A percentile compares a stretch with the other conserved stretches of the same genome.
phyloP scores from a whole-genome alignment of 2,329 filamentous ascomycete species.

The Cladosporium sp. region DNA sequence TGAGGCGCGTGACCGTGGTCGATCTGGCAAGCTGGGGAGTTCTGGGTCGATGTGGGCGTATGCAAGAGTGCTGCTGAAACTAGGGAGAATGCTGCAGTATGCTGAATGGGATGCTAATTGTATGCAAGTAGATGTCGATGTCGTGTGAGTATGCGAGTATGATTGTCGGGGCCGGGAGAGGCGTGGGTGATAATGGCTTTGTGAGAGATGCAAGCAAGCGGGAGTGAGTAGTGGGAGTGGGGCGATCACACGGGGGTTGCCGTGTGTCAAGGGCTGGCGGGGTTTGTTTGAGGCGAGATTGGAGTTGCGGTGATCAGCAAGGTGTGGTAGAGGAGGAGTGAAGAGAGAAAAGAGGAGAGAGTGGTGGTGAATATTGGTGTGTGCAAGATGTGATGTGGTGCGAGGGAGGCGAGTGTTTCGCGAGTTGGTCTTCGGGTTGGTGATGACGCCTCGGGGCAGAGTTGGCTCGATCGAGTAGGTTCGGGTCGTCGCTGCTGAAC shows the following conservation, averaged over 20 bases:
- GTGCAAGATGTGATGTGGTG: not conserved
- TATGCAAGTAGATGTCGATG: not conserved
- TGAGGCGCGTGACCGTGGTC: not conserved
- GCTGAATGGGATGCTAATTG: not conserved
- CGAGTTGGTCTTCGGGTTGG: not conserved
- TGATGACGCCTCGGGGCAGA: constrained; percentile 6
- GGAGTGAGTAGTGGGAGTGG: constrained; percentile 12
- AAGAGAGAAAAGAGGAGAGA: not conserved
- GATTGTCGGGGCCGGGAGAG: not conserved
- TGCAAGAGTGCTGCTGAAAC: not conserved
- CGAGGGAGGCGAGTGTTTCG: not conserved
- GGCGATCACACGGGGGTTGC: not conserved
- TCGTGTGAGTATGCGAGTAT: not conserved
- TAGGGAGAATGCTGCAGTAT: not conserved
- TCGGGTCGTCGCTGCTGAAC: constrained; percentile 2
- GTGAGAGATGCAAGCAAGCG: constrained; percentile 19
- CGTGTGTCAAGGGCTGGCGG: not conserved
- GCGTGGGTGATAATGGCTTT: constrained; percentile 12
- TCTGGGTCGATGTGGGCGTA: not conserved
- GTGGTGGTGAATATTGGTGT: not conserved
- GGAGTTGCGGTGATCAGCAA: not conserved
- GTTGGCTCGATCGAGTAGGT: constrained; percentile 8
- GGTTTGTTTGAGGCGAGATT: constrained; percentile 4
- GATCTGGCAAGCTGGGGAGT: not conserved
- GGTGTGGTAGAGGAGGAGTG: not conserved